Evolutionary conservation across 2,329 filamentous ascomycete species (phyloP).

Genomic region (Hymenoscyphus linearis): DNA sequence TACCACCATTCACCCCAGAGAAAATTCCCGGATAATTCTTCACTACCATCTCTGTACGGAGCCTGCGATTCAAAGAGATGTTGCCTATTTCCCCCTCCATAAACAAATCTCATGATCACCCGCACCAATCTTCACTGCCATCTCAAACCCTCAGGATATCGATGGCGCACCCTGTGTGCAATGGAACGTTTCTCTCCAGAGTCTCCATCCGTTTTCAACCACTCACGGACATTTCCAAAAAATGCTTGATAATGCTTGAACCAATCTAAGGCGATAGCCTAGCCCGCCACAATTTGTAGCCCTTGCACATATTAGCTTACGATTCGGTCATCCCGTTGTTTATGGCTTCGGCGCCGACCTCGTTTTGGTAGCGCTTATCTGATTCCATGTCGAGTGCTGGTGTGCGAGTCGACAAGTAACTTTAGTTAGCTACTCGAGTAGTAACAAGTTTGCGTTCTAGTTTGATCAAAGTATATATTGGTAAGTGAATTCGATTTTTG

Average conservation of each 20-base stretch:
- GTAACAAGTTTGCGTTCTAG: too few species aligned
- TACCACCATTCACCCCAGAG: neutral
- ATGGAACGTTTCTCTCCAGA: neutral
- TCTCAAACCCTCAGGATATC: neutral
- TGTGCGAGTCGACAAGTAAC: too few species aligned
- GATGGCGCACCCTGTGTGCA: neutral
- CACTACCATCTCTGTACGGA: neutral
- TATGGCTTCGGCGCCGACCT: neutral
- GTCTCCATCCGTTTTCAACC: neutral
- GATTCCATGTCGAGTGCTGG: neutral
- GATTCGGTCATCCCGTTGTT: slow-evolving; percentile 1
- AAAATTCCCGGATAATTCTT: neutral
- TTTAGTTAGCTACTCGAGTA: too few species aligned
- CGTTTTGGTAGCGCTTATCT: neutral
- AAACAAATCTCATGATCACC: neutral
- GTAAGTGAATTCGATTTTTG: too few species aligned
- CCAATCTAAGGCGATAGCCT: slow-evolving; percentile 1
- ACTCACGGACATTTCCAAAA: neutral
- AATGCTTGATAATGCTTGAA: slow-evolving; percentile 1
- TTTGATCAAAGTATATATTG: too few species aligned
- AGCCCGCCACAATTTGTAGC: neutral
- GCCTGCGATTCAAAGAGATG: too few species aligned
- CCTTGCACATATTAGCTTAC: neutral
- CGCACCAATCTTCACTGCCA: neutral
- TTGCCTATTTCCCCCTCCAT: neutral